Conservation (phyloP, 2,329 filamentous ascomycete genomes). For the Epichloe glyceriae region DNA sequence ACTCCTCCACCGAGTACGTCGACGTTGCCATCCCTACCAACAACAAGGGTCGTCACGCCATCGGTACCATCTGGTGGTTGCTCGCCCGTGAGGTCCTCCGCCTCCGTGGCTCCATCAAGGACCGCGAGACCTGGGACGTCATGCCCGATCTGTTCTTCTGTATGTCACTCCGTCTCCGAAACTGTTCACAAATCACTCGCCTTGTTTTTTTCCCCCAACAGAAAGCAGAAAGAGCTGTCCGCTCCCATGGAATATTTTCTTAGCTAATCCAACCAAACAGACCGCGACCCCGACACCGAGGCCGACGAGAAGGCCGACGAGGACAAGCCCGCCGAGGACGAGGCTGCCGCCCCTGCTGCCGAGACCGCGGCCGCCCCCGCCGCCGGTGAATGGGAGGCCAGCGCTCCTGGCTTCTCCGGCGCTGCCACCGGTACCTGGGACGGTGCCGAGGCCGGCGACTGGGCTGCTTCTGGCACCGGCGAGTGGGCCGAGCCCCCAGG, state of each 20-base stretch:
- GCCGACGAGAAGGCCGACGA: constrained; percentile 96
- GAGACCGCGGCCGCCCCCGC: constrained; percentile 62
- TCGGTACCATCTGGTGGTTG: constrained; percentile 99
- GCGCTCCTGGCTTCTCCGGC: constrained; percentile 56
- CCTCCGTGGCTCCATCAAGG: constrained; percentile 91
- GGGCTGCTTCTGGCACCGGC: constrained; percentile 48
- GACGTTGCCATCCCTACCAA: constrained; percentile 99
- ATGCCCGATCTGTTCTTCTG: constrained; percentile 99
- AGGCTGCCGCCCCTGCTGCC: constrained; percentile 66
- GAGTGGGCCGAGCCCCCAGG: constrained; percentile 55
- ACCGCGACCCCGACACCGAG: constrained; percentile 99
- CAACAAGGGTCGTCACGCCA: constrained; percentile 99
- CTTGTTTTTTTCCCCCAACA: not conserved
- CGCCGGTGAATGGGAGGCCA: constrained; percentile 74
- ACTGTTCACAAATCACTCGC: not conserved
- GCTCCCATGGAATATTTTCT: not conserved
- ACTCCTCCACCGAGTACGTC: constrained; percentile 99
- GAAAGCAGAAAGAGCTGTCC: not conserved
- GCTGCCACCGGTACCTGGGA: constrained; percentile 41
- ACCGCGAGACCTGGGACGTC: constrained; percentile 96
- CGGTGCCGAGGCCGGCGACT: constrained; percentile 47
- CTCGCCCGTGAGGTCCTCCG: constrained; percentile 98
- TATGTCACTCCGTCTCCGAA: constrained; percentile 26
- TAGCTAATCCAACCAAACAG: constrained; percentile 21
- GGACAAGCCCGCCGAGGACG: constrained; percentile 76